Percentiles rank a stretch among this genome's conserved stretches.
These are phyloP conservation scores for Mollisia scopiformis DNA, from an alignment of 2,329 filamentous ascomycete genomes.

Conservation along the genomic window DNA sequence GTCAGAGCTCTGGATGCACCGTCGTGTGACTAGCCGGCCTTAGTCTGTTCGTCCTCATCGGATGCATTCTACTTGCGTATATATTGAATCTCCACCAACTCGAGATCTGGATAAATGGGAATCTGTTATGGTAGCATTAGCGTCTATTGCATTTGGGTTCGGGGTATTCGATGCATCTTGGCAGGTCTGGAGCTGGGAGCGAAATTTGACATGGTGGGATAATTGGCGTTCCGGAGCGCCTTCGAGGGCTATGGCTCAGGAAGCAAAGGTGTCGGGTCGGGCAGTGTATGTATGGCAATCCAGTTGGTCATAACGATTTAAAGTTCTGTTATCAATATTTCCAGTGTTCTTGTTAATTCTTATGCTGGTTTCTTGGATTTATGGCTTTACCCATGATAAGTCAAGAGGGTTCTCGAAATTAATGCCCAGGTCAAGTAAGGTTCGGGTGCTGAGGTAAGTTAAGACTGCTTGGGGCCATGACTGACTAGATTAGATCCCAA, in stretches of 20 bases:
- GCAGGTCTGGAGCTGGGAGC: not conserved
- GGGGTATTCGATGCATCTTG: not conserved
- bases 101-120: not conserved
- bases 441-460: too few relatives aligned
- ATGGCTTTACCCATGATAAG: too few relatives aligned
- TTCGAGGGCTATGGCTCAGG: not conserved
- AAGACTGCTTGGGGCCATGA: too few relatives aligned
- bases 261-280: not conserved
- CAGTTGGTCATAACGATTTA: not conserved
- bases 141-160: not conserved
- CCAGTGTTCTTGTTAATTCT: too few relatives aligned
- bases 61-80: not conserved
- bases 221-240: not conserved
- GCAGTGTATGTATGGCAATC: not conserved
- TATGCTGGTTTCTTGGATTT: too few relatives aligned
- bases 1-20: conserved; percentile 25
- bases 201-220: not conserved
- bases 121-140: not conserved
- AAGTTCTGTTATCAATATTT: not conserved
- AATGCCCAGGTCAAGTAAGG: too few relatives aligned
- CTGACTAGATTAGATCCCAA: too few relatives aligned
- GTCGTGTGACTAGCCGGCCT: conserved; percentile 33
- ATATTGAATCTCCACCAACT: not conserved
- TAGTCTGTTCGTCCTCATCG: conserved; percentile 14
- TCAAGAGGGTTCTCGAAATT: too few relatives aligned